Base-by-base conservation (phyloP, 1,284 basidiomycete genomes). In the Waitea zeae region DNA sequence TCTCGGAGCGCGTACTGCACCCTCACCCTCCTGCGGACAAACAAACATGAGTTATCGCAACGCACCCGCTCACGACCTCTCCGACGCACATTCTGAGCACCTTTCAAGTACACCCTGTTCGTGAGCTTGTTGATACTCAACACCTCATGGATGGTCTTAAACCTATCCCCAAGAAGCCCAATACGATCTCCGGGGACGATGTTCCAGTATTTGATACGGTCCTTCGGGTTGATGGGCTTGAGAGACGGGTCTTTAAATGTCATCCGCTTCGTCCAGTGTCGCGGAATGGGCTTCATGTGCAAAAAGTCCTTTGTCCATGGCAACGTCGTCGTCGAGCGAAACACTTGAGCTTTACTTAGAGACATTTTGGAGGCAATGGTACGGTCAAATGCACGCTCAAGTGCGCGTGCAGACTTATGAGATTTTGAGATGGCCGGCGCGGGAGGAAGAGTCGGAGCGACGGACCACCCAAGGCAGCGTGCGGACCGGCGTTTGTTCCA, bases 191-290 rank as follows among this genome's bases (percentile, higher is more conserved):
- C 81, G 5, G 82, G 79, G 18, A 83, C 74, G 41, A 87, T 66
- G 45, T 86, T 87, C 81, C 81, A 87, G 49, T 68, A 74, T 51
- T 82, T 81, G 35, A 87, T 78, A 36, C 81, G 64, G 45, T 83
- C 75, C 39, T 63, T 63, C 12, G 67, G 62, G 24, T 64, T 60
- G 35, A 67, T 69, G 29, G 66, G 62, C 49, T 76, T 77, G 13
- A 57, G 40, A 12, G 38, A 37, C 1, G 52, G 46, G 39, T 56
- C 54, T 27, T 44, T 39, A 32, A 50, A 52, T n/a, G 49, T 51
- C 33, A 40, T 40, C 30, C 49, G 53, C 26, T 50, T 46, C 31
- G 41, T 19, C 52, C 57, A 58, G 36, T 49, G 46, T 17, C 55
- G 52, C n/a, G 73, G 71, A 27, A 76, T 58, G 34, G 64, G 60